Evolutionary conservation across 2,329 filamentous ascomycete species (phyloP), one percentile per base, ranked within the genome.

Genomic region (Fusarium nematophilum): DNA sequence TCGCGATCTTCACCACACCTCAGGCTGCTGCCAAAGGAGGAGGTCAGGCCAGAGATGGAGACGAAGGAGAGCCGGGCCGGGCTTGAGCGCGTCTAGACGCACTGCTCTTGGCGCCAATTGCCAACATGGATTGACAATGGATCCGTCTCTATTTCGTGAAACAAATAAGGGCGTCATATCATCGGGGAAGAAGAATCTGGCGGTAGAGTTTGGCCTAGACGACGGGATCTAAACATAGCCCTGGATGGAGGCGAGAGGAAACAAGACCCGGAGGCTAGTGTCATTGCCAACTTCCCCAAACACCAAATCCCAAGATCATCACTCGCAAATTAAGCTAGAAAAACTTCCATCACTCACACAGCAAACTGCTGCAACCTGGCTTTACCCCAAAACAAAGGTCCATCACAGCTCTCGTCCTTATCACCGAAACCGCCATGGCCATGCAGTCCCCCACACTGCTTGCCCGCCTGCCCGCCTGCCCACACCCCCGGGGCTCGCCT

Each of bases 1-100:
- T 48, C 51, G 54, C 46, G 49, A 62, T 54, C 60, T 50, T 42
- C 38, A 52, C 56, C 53, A 55, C 55, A 52, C 52, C 42, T 51
- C 49, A 21, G 38, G 40, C 29, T 15, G 21, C 34, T 53, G 47
- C 17, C 42, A 44, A 39, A 47, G 42, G 18, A 44, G 39, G 40
- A 49, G 26, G 30, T 44, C 43, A 53, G 15, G 52, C 18, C 39
- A 55, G 30, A 50, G 43, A 42, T 33, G 48, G 58, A 45, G 26
- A 39, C 14, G n/a, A 39, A 39, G 23, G 13, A 31, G 49, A 53
- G 14, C 60, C 56, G 62, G 64, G 31, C 64, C 55, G 62, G 58
- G 27, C 50, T 29, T 21, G 48, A 37, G 31, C 46, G 54, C 49
- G 45, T 46, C 45, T 48, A 25, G 34, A 40, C 31, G 34, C 34